A percentile compares a stretch with the other conserved stretches of the same genome.
Evolutionary conservation across 2,329 filamentous ascomycete genomes (phyloP).

Genomic region (Calonectria pteridis): DNA sequence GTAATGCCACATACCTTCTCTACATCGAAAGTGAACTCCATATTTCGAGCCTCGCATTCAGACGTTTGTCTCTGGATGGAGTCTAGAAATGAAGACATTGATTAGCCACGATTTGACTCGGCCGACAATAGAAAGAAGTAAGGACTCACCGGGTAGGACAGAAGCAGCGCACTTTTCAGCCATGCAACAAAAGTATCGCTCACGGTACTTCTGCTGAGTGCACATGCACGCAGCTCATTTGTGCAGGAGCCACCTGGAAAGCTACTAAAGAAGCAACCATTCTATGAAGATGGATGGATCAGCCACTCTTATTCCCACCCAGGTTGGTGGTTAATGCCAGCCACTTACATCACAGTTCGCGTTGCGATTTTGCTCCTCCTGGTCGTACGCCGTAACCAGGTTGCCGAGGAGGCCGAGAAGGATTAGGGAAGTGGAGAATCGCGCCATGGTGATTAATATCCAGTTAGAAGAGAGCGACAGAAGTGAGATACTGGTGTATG

Average conservation of each 20-base stretch:
- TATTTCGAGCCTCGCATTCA: slow-evolving; percentile 12
- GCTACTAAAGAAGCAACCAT: slow-evolving; percentile 10
- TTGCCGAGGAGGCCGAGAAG: neutral
- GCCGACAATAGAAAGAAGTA: neutral
- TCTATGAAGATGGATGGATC: neutral
- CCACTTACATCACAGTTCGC: slow-evolving; percentile 1
- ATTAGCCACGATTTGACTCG: neutral
- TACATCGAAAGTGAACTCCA: slow-evolving; percentile 12
- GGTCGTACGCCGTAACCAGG: neutral
- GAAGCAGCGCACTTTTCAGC: slow-evolving; percentile 24
- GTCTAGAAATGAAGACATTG: neutral
- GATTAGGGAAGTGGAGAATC: neutral
- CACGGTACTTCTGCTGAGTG: slow-evolving; percentile 27
- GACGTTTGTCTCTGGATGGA: neutral
- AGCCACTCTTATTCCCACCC: neutral
- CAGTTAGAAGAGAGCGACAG: neutral
- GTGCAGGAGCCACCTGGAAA: slow-evolving; percentile 10
- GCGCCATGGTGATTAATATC: neutral
- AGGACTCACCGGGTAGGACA: neutral
- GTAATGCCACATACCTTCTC: slow-evolving; percentile 18
- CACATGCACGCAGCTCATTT: slow-evolving; percentile 28
- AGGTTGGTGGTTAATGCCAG: neutral
- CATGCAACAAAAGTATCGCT: slow-evolving; percentile 28
- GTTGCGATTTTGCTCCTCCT: slow-evolving; percentile 1
- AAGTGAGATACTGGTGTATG: neutral